Conservation (phyloP, 2,329 filamentous ascomycete genomes). For the Plectosphaerella cucumerina region DNA sequence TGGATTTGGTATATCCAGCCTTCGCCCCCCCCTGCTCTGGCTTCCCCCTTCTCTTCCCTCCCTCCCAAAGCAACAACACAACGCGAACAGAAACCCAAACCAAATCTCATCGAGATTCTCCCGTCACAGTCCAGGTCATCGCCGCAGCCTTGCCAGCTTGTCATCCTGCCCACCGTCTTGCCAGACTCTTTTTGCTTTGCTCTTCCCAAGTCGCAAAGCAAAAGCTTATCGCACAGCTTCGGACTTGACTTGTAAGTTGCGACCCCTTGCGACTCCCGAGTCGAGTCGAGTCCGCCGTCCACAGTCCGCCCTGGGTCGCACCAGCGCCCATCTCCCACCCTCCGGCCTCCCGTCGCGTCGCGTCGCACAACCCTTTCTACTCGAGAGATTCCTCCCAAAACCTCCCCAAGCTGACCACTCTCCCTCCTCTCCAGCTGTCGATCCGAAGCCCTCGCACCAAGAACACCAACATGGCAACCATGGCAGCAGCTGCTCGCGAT, state of each 20-base stretch:
- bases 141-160: conserved; percentile 47
- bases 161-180: conserved; percentile 19
- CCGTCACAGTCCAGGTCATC: conserved; percentile 59
- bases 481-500: conserved; percentile 65
- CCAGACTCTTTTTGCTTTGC: conserved; percentile 16
- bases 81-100: conserved; percentile 33
- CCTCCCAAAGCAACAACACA: conserved; percentile 45
- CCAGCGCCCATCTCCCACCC: conserved; percentile 3
- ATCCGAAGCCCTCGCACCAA: conserved; percentile 36
- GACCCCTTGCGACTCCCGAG: too few relatives aligned
- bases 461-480: conserved; percentile 54
- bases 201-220: conserved; percentile 18
- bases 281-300: too few relatives aligned
- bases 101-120: conserved; percentile 50
- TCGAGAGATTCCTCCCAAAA: conserved; percentile 1
- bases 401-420: conserved; percentile 21
- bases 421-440: conserved; percentile 28
- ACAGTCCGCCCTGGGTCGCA: conserved; percentile 14
- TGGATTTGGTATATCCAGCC: conserved; percentile 4
- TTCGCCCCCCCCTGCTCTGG: conserved; percentile 26
- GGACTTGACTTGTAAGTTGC: conserved; percentile 3
- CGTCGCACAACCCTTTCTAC: conserved; percentile 12
- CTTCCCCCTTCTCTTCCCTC: conserved; percentile 29
- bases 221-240: conserved; percentile 9
- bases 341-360: conserved; percentile 14